Percentiles rank a stretch among this genome's conserved stretches.
Evolutionary conservation across 768 basidiomycete species (phyloP).

Genomic region (Pisolithus tinctorius): DNA sequence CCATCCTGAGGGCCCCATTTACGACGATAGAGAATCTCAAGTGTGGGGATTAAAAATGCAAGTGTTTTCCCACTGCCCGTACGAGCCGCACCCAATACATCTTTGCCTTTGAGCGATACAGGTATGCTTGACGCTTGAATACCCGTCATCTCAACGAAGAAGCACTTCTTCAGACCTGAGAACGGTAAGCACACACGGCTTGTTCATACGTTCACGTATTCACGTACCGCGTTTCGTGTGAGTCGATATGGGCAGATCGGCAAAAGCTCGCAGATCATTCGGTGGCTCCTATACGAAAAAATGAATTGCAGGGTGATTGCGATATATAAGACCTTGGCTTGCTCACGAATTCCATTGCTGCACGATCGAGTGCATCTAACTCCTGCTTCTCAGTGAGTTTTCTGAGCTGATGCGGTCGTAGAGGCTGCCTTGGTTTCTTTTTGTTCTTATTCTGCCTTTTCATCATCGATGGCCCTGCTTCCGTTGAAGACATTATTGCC

Average conservation of each 20-base stretch:
- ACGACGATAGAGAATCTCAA: constrained; percentile 56
- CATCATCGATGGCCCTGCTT: constrained; percentile 12
- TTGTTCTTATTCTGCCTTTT: constrained; percentile 9
- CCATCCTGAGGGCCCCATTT: constrained; percentile 73
- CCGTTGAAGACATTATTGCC: constrained; percentile 11
- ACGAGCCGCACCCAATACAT: constrained; percentile 62
- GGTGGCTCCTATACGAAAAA: constrained; percentile 39
- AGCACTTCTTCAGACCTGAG: constrained; percentile 78
- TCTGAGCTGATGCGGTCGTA: constrained; percentile 29
- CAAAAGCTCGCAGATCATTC: constrained; percentile 46
- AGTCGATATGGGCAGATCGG: constrained; percentile 73
- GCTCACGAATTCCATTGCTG: constrained; percentile 47
- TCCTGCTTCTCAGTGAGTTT: constrained; percentile 43
- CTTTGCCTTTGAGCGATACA: constrained; percentile 51
- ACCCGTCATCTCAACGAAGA: constrained; percentile 83
- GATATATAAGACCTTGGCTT: neutral
- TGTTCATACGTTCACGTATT: neutral
- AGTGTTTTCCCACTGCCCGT: constrained; percentile 74
- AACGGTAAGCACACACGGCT: constrained; percentile 1
- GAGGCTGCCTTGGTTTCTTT: constrained; percentile 7
- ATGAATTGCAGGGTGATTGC: constrained; percentile 9
- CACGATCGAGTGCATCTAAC: constrained; percentile 42
- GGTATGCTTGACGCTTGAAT: constrained; percentile 61
- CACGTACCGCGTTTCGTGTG: constrained; percentile 64
- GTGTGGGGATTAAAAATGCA: constrained; percentile 61